phyloP scores from a whole-genome alignment of 306 rosid species.

The Cicer chorassanicum region DNA sequence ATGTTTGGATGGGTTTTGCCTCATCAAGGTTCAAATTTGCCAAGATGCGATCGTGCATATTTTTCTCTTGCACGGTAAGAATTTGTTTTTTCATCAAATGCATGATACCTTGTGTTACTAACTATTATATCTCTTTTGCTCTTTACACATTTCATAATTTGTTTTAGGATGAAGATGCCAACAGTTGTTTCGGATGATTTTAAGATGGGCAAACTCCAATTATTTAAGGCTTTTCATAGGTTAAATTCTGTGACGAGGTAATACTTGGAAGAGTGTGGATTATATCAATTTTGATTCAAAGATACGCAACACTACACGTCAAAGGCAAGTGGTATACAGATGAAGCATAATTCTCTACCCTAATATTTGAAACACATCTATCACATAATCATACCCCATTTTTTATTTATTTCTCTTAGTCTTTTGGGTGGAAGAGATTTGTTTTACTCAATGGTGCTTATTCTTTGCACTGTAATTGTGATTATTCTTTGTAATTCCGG shows the following conservation, averaged over 20 bases:
- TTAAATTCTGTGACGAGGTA: slow-evolving; percentile 44
- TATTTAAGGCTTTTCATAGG: slow-evolving; percentile 37
- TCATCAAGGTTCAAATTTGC: slow-evolving; percentile 32
- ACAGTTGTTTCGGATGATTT: slow-evolving; percentile 43
- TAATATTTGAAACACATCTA: slow-evolving; percentile 46
- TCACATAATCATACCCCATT: slow-evolving; percentile 49
- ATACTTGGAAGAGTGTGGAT: slow-evolving; percentile 44
- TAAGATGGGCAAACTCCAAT: slow-evolving; percentile 44
- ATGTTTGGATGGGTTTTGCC: slow-evolving; percentile 38
- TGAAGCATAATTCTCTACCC: slow-evolving; percentile 46
- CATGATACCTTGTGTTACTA: slow-evolving; percentile 5
- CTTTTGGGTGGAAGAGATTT: slow-evolving; percentile 32
- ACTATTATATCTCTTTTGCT: slow-evolving; percentile 13
- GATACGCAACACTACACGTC: slow-evolving; percentile 35
- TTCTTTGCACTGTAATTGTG: slow-evolving; percentile 45
- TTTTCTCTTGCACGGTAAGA: slow-evolving; percentile 41
- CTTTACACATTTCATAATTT: slow-evolving; percentile 46
- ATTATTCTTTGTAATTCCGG: slow-evolving; percentile 38
- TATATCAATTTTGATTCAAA: slow-evolving; percentile 39
- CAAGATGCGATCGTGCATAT: slow-evolving; percentile 16
- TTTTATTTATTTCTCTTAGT: slow-evolving; percentile 52
- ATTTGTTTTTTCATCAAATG: slow-evolving; percentile 25
- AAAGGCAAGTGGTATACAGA: slow-evolving; percentile 51
- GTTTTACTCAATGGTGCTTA: slow-evolving; percentile 29
- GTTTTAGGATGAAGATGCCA: slow-evolving; percentile 54